These are phyloP conservation scores for Geotrichum europaeum DNA, from an alignment of 1,139 yeast species.

Conservation along the genomic window DNA sequence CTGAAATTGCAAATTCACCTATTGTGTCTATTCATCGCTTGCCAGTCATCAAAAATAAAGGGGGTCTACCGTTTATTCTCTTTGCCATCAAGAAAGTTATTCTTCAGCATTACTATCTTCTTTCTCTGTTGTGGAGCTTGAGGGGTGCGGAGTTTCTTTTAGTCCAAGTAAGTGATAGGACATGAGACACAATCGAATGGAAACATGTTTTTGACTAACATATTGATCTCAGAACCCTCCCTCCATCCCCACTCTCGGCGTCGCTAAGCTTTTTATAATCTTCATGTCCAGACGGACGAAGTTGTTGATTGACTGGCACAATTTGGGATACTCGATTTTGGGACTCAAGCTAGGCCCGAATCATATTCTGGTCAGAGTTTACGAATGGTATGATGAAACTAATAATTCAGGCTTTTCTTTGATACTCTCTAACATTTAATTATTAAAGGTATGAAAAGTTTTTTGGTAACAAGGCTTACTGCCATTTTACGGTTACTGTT, in stretches of 20 bases:
- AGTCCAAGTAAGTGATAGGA: constrained; percentile 32
- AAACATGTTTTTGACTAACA: not conserved
- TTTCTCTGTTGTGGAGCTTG: constrained; percentile 45
- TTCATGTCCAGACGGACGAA: constrained; percentile 53
- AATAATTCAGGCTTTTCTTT: not conserved
- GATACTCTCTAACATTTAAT: constrained; percentile 4
- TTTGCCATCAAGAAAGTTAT: constrained; percentile 58
- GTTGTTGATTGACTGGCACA: constrained; percentile 92
- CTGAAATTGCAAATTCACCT: constrained; percentile 15
- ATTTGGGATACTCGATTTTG: constrained; percentile 79
- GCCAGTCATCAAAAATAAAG: constrained; percentile 42
- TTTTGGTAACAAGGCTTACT: constrained; percentile 57
- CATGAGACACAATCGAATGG: not conserved
- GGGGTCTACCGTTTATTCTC: constrained; percentile 47
- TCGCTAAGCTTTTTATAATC: constrained; percentile 52
- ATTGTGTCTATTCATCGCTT: constrained; percentile 34
- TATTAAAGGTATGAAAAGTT: constrained; percentile 28
- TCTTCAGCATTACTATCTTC: constrained; percentile 47
- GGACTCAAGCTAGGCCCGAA: constrained; percentile 51
- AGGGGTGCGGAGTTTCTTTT: constrained; percentile 65
- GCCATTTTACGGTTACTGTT: constrained; percentile 75
- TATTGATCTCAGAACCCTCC: constrained; percentile 67
- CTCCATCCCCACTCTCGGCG: constrained; percentile 69
- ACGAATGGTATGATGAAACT: constrained; percentile 33
- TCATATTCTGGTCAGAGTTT: constrained; percentile 59